Conservation (phyloP, 2,329 filamentous ascomycete species). For the Fusarium ambrosium region DNA sequence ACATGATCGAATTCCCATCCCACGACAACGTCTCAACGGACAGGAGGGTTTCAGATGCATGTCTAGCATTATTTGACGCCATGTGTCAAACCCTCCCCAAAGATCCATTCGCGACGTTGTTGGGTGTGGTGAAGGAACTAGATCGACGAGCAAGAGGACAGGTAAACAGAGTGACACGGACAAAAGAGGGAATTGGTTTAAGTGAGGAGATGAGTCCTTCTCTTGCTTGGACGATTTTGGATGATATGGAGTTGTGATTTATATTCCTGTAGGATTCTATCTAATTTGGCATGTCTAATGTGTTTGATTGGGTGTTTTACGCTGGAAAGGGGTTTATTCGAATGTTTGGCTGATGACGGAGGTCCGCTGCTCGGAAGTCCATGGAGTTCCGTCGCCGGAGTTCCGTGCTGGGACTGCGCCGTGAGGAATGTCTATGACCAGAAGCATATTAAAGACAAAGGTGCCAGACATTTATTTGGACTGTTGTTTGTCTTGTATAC, state of each 20-base stretch:
- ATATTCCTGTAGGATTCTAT: background rate
- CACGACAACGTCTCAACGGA: conserved; percentile 7
- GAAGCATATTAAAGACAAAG: background rate
- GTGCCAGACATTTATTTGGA: background rate
- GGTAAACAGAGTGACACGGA: conserved; percentile 9
- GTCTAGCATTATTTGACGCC: conserved; percentile 5
- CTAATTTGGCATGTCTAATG: background rate
- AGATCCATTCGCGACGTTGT: conserved; percentile 17
- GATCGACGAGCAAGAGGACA: conserved; percentile 35
- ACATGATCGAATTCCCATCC: conserved; percentile 40
- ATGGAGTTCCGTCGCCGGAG: conserved; percentile 31
- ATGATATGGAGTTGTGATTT: conserved; percentile 29
- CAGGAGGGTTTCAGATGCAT: conserved; percentile 19
- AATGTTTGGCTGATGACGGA: background rate
- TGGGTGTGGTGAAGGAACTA: conserved; percentile 28
- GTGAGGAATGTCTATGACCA: background rate
- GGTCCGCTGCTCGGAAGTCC: conserved; percentile 21
- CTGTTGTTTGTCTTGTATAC: background rate
- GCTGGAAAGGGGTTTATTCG: background rate
- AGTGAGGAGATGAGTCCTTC: conserved; percentile 24
- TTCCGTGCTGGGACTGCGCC: background rate
- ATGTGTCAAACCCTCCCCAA: background rate
- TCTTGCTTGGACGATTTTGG: conserved; percentile 21
- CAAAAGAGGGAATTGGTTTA: background rate
- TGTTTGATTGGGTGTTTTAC: background rate